Base-by-base conservation (phyloP, 352 stramenopile genomes). In the Thalassiosira exigua region DNA sequence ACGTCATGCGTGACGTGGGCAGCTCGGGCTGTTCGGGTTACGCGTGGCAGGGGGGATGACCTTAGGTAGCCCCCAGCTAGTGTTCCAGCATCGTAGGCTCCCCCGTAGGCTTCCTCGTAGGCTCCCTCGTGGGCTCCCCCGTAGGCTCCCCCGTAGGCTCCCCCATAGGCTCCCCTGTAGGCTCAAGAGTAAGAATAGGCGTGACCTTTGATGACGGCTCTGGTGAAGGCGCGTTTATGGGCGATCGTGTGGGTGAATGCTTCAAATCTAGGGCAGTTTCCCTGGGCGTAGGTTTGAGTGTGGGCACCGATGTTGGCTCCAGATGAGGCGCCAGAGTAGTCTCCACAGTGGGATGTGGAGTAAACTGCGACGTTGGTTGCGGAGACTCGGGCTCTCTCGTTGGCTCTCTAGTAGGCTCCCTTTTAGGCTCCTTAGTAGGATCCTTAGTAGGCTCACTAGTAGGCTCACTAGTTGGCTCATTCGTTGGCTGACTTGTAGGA, bases 81-180 rank as follows among this genome's bases (percentile, higher is more conserved):
- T n/a, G n/a, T n/a, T n/a, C n/a, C n/a, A n/a, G n/a, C n/a, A n/a
- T n/a, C n/a, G n/a, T 56, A 56, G 46, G 46, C n/a, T 19, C 46
- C 5, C 29, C 29, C 5, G 46, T 56, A 11, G 46, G 46, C n/a
- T n/a, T 24, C 12, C 29, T n/a, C 17, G 46, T 56, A 36, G 52
- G 52, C 24, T 36, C 52, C 12, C 17, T 3, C 5, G 52, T 60
- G 3, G 52, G 52, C 24, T 33, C 52, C 3, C n/a, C 4, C 52
- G 52, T 60, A 4, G 52, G 52, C 11, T 33, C n/a, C 4, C n/a
- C 4, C 24, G 52, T 60, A 17, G 52, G 52, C 52, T 36, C 52
- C 4, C 17, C 4, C 17, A 26, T 60, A 4, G 52, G 52, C 52
- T 60, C 52, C 17, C 3, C 17, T 5, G 52, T 30, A 7, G 17